Evolutionary conservation across 75 land plant genomes (phyloP).

Genomic region (Pseudotsuga menziesii): DNA sequence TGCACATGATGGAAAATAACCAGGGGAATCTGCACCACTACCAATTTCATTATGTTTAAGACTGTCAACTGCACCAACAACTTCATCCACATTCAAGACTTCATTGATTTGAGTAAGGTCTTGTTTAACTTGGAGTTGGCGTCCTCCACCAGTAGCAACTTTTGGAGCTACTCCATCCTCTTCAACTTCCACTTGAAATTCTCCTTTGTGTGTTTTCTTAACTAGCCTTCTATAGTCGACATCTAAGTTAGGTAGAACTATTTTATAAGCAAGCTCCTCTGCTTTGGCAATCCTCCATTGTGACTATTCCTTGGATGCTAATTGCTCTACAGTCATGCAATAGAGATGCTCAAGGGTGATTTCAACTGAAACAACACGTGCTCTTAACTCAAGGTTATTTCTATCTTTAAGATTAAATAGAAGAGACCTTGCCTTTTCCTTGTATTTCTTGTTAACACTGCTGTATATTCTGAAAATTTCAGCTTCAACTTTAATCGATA

Average conservation of each 20-base stretch:
- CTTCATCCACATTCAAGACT: not conserved
- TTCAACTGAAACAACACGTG: constrained; percentile 79
- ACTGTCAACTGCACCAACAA: not conserved
- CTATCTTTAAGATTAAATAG: constrained; percentile 91
- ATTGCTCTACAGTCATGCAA: constrained; percentile 89
- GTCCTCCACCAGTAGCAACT: constrained; percentile 40
- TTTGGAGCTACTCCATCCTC: constrained; percentile 38
- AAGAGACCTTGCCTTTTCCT: constrained; percentile 93
- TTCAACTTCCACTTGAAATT: constrained; percentile 70
- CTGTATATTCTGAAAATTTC: constrained; percentile 76
- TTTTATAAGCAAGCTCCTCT: constrained; percentile 87
- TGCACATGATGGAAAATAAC: not conserved
- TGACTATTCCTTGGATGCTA: constrained; percentile 96
- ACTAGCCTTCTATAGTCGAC: constrained; percentile 69
- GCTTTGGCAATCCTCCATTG: constrained; percentile 97
- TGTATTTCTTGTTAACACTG: constrained; percentile 93
- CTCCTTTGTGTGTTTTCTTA: constrained; percentile 98
- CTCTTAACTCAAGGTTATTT: constrained; percentile 89
- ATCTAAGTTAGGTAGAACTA: constrained; percentile 81
- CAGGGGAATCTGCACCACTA: not conserved
- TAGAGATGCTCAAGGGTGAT: constrained; percentile 77
- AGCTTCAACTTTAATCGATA: constrained; percentile 74
- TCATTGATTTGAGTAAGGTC: not conserved
- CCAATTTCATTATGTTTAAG: not conserved
- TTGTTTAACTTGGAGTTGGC: constrained; percentile 4